Evolutionary conservation across 2,329 filamentous ascomycete species (phyloP).

Genomic region (Fonsecaea pedrosoi): DNA sequence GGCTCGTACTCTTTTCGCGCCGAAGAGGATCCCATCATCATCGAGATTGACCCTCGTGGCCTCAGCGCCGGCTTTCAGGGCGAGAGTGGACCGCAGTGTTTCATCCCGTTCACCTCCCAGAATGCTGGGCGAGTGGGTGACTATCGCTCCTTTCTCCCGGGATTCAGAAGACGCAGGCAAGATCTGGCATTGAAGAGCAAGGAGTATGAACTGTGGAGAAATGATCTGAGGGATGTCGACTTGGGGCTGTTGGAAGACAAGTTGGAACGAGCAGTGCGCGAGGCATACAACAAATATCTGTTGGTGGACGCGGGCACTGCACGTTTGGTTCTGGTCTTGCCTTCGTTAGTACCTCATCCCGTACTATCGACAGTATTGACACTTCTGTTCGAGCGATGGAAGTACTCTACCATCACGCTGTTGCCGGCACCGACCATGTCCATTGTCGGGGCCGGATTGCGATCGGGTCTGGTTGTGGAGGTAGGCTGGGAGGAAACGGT

Average conservation of each 20-base stretch:
- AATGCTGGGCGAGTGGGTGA: constrained; percentile 80
- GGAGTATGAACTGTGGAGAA: constrained; percentile 74
- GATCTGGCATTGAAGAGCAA: constrained; percentile 53
- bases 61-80: constrained; percentile 86
- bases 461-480: constrained; percentile 86
- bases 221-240: constrained; percentile 75
- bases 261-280: constrained; percentile 80
- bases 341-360: constrained; percentile 77
- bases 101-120: constrained; percentile 74
- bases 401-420: constrained; percentile 79
- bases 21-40: constrained; percentile 83
- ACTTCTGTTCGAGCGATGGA: constrained; percentile 80
- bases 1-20: constrained; percentile 62
- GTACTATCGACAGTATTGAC: constrained; percentile 77
- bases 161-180: constrained; percentile 56
- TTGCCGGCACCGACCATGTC: constrained; percentile 78
- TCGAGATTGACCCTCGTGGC: constrained; percentile 82
- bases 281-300: constrained; percentile 79
- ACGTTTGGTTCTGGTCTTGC: constrained; percentile 75
- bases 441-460: constrained; percentile 77
- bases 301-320: constrained; percentile 69
- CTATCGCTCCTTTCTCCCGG: constrained; percentile 72
- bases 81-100: constrained; percentile 75
- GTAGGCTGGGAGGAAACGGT: constrained; percentile 91
- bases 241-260: constrained; percentile 83